phyloP scores from a whole-genome alignment of 2,329 filamentous ascomycete genomes.

The Thyridium curvatum region DNA sequence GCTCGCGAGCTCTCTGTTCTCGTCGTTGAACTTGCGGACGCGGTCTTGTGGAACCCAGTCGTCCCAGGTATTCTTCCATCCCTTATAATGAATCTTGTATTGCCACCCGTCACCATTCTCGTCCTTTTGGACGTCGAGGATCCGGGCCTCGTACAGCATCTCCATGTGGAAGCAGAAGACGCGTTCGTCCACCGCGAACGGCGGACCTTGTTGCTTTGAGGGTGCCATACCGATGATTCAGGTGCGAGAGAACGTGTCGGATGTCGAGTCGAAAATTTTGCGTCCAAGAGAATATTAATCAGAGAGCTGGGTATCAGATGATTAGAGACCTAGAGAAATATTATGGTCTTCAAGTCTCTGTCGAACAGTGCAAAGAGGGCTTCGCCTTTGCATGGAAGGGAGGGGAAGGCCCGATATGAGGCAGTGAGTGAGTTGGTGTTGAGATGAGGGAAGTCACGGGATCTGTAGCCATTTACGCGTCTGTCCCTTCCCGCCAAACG shows the following conservation, averaged over 20 bases:
- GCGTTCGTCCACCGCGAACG: conserved; percentile 74
- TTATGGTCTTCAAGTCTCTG: too few relatives aligned
- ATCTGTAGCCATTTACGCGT: conserved; percentile 1
- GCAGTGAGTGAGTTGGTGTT: background rate
- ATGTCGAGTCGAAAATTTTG: background rate
- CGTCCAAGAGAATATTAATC: too few relatives aligned
- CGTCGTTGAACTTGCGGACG: conserved; percentile 87
- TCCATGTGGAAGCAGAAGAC: conserved; percentile 97
- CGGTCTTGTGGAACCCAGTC: conserved; percentile 96
- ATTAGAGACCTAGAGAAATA: too few relatives aligned
- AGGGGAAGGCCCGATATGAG: too few relatives aligned
- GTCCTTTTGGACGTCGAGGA: conserved; percentile 69
- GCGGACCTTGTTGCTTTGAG: conserved; percentile 36
- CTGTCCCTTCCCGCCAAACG: background rate
- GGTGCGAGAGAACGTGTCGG: background rate
- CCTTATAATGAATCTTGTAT: conserved; percentile 97
- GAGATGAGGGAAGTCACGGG: conserved; percentile 2
- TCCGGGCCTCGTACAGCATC: conserved; percentile 94
- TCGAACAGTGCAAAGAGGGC: too few relatives aligned
- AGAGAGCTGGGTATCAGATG: too few relatives aligned
- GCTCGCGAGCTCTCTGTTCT: conserved; percentile 83
- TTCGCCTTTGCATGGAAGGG: too few relatives aligned
- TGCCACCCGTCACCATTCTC: conserved; percentile 67
- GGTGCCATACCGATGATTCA: conserved; percentile 22
- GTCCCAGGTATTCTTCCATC: conserved; percentile 99